Evolutionary conservation across 2,329 filamentous ascomycete species (phyloP).

Genomic region (Botryotinia narcissicola): DNA sequence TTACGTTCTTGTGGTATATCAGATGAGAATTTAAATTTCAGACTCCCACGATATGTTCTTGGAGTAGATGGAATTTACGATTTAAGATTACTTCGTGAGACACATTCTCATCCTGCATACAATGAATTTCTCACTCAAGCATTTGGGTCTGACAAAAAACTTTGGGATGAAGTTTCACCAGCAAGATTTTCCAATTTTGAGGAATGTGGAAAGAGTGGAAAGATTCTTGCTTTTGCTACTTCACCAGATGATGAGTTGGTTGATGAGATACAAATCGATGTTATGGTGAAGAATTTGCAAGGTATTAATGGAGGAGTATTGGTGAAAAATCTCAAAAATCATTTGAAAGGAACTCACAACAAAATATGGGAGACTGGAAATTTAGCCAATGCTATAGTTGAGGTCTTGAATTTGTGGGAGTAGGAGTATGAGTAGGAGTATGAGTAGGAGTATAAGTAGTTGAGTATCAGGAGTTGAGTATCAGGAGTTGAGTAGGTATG

Average conservation of each 20-base stretch:
- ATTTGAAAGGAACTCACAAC: not conserved
- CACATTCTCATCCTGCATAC: constrained; percentile 26
- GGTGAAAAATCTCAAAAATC: constrained; percentile 14
- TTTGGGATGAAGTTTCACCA: constrained; percentile 49
- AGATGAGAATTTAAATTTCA: not conserved
- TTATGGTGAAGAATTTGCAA: constrained; percentile 20
- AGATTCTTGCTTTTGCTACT: constrained; percentile 25
- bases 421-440: not conserved
- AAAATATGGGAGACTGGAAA: constrained; percentile 11
- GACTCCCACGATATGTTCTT: constrained; percentile 13
- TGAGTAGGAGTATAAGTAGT: not conserved
- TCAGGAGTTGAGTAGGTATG: not conserved
- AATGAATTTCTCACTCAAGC: constrained; percentile 39
- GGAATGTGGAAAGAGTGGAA: constrained; percentile 19
- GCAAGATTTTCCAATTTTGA: constrained; percentile 15
- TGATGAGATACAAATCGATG: constrained; percentile 33
- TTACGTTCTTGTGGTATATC: constrained; percentile 7
- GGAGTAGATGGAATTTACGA: constrained; percentile 67
- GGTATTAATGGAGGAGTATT: not conserved
- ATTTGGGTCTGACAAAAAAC: constrained; percentile 46
- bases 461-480: not conserved
- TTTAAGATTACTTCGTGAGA: constrained; percentile 40
- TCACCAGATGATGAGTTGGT: constrained; percentile 46
- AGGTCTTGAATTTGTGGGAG: not conserved
- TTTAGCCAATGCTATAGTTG: not conserved